phyloP scores from a whole-genome alignment of 805 yeast species.

The Vanderwaltozyma polyspora region DNA sequence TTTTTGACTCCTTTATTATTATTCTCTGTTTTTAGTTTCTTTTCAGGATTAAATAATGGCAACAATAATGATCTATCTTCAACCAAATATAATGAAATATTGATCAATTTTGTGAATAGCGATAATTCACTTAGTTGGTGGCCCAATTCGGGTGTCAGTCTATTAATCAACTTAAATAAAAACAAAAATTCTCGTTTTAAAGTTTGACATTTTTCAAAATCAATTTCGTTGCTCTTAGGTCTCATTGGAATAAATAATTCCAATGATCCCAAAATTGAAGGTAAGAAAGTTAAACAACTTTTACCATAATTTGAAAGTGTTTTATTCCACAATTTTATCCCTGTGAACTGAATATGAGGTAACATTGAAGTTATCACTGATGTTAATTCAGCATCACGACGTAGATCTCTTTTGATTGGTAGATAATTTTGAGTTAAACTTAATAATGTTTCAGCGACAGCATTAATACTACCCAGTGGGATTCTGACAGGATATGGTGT shows the following conservation, averaged over 20 bases:
- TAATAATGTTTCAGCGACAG: slow-evolving; percentile 42
- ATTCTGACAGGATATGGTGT: slow-evolving; percentile 47
- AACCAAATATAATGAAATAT: slow-evolving; percentile 37
- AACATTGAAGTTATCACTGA: slow-evolving; percentile 35
- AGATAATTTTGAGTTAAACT: slow-evolving; percentile 45
- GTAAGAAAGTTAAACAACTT: slow-evolving; percentile 35
- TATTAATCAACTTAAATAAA: slow-evolving; percentile 14
- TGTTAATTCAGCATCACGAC: slow-evolving; percentile 43
- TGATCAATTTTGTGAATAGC: slow-evolving; percentile 44
- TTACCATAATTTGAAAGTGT: slow-evolving; percentile 24
- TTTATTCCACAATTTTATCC: slow-evolving; percentile 32
- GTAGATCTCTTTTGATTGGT: slow-evolving; percentile 43
- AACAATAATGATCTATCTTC: slow-evolving; percentile 26
- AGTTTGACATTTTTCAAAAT: slow-evolving; percentile 27
- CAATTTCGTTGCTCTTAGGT: slow-evolving; percentile 30
- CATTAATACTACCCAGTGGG: slow-evolving; percentile 50
- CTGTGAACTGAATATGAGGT: slow-evolving; percentile 33
- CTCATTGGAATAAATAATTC: slow-evolving; percentile 50
- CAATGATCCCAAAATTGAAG: slow-evolving; percentile 39
- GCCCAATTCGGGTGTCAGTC: slow-evolving; percentile 23
- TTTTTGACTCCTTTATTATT: slow-evolving; percentile 15
- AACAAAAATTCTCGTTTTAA: slow-evolving; percentile 15
- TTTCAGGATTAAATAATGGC: slow-evolving; percentile 9
- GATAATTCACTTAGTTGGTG: slow-evolving; percentile 39
- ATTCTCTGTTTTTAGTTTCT: slow-evolving; percentile 9